These are phyloP conservation scores for Fusarium acutatum DNA, from an alignment of 2,329 filamentous ascomycete genomes.

Conservation along the genomic window DNA sequence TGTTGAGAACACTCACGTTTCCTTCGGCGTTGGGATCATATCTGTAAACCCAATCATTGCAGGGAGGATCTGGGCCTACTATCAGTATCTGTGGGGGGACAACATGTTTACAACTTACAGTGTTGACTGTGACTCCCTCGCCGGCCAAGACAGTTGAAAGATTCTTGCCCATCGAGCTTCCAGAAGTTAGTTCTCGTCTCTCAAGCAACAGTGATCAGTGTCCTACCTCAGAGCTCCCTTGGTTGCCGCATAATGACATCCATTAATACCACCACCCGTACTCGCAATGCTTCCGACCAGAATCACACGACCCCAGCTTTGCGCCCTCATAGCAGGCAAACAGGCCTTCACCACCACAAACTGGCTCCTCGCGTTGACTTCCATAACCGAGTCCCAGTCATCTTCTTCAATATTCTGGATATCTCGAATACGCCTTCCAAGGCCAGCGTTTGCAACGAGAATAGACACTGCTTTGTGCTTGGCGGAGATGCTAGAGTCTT, in stretches of 20 bases:
- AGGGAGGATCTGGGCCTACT: slow-evolving; percentile 32
- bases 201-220: rapidly evolving
- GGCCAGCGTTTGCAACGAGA: slow-evolving; percentile 46
- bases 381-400: slow-evolving; percentile 49
- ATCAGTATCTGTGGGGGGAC: rapidly evolving
- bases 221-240: slow-evolving; percentile 43
- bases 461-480: slow-evolving; percentile 41
- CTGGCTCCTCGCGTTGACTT: slow-evolving; percentile 47
- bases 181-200: neutral
- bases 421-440: slow-evolving; percentile 46
- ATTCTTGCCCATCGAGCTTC: slow-evolving; percentile 48
- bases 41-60: slow-evolving; percentile 49
- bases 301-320: slow-evolving; percentile 46
- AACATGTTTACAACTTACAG: slow-evolving; percentile 25
- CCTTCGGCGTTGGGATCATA: slow-evolving; percentile 47
- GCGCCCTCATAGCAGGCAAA: slow-evolving; percentile 43
- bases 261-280: slow-evolving; percentile 46
- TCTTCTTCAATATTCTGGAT: slow-evolving; percentile 46
- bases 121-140: slow-evolving; percentile 47
- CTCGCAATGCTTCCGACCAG: slow-evolving; percentile 48
- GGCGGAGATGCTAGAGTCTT: neutral
- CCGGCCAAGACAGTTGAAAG: slow-evolving; percentile 44
- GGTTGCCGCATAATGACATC: slow-evolving; percentile 48
- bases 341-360: slow-evolving; percentile 48
- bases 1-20: slow-evolving; percentile 29